Base-by-base conservation (phyloP, 2,329 filamentous ascomycete species). In the Colletotrichum simmondsii region DNA sequence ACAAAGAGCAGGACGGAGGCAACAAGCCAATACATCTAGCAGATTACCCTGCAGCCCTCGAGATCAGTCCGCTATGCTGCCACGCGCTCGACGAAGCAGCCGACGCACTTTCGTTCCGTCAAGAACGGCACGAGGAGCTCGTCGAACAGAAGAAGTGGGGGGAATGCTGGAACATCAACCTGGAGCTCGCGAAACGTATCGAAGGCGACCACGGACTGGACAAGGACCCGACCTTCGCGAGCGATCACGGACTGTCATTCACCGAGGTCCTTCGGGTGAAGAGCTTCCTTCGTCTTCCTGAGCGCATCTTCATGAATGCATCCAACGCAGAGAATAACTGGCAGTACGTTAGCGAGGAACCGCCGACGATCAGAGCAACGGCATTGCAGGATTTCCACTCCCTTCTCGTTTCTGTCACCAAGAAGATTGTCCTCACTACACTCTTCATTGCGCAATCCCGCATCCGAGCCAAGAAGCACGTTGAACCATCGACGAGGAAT, bases 381-480 rank as follows among this genome's bases (percentile, higher is more conserved):
- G 91, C 93, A 0, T 87, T 97, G n/a, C 87, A 90, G 5, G 94
- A 97, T 76, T 92, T 98, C 57, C 88, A 95, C 77, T 89, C 89
- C 10, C 81, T 98, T 2, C 85, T 89, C 0, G 80, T 93, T 1
- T 93, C 89, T 65, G 76, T 97, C 16, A 95, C 93, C 0, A 90
- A 89, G 71, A 88, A 93, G 14, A 82, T 98, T 1, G 85, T 97
- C 2, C 90, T 93, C 59, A 90, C 93, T 0, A 85, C 90, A 0
- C 83, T 97, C 0, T 93, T 92, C 77, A 89, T 94, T 71, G 90
- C 92, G n/a, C 88, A 90, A 79, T 92, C 93, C 2, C 88, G 94
- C 54, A 82, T 95, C 28, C 87, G 91, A 65, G 86, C 91, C 4
- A 86, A 85, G 75, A 81, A 75, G 10, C 71, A 73, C 7, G 68